These are phyloP conservation scores for Globisporangium perplexum DNA, from an alignment of 352 stramenopile species.

Conservation along the genomic window DNA sequence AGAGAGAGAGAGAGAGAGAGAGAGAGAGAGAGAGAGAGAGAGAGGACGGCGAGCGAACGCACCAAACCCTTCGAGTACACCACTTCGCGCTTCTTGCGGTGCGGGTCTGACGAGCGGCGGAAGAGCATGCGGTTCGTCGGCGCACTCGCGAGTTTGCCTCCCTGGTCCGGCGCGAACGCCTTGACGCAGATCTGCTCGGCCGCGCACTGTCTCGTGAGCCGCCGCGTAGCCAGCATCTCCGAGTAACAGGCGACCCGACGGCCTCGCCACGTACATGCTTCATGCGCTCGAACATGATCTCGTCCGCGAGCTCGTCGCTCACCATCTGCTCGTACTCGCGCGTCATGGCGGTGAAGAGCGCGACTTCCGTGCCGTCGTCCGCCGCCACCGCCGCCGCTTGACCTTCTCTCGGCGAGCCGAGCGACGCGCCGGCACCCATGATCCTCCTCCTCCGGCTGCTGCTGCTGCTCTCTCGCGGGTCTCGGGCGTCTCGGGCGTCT, in stretches of 20 bases:
- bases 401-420: conserved; percentile 12
- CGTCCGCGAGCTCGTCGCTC: conserved; percentile 41
- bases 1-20: no score
- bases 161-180: conserved; percentile 36
- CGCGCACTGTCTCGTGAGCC: background rate
- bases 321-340: conserved; percentile 63
- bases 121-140: conserved; percentile 28
- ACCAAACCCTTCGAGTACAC: conserved; percentile 72
- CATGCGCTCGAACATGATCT: conserved; percentile 75
- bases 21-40: no score
- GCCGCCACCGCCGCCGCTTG: background rate
- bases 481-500: no score
- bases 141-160: conserved; percentile 13
- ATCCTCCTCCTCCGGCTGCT: background rate
- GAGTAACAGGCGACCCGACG: no score
- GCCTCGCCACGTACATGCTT: conserved; percentile 44
- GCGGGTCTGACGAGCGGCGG: conserved; percentile 42
- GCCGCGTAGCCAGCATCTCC: no score
- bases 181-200: conserved; percentile 26
- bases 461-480: background rate
- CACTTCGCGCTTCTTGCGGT: conserved; percentile 67
- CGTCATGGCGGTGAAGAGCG: conserved; percentile 49
- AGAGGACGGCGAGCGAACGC: background rate
- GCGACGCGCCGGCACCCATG: conserved; percentile 44
- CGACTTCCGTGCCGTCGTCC: conserved; percentile 19